phyloP scores from a whole-genome alignment of 2,329 filamentous ascomycete species.

The Aspergillus novoparasiticus region DNA sequence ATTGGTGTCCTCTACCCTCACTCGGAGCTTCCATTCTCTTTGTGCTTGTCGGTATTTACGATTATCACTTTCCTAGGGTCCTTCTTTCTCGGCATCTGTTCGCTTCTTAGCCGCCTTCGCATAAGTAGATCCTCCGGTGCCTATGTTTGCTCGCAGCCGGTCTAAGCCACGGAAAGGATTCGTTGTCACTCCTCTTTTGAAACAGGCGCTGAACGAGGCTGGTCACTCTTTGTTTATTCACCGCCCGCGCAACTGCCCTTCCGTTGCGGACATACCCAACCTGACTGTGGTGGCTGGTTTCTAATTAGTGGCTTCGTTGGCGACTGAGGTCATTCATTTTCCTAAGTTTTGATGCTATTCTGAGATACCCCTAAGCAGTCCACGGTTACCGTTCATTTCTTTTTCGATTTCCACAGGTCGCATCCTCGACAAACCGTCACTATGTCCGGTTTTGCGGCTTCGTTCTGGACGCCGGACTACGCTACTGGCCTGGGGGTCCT shows the following conservation, averaged over 20 bases:
- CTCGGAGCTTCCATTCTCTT: background rate
- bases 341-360: background rate
- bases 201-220: constrained; percentile 12
- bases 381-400: background rate
- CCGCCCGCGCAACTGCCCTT: constrained; percentile 1
- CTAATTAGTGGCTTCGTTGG: constrained; percentile 7
- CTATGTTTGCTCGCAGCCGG: constrained; percentile 17
- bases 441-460: constrained; percentile 90
- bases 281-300: background rate
- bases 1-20: constrained; percentile 1
- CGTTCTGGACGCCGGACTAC: constrained; percentile 98
- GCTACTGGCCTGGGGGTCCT: constrained; percentile 92
- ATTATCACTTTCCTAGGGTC: constrained; percentile 5
- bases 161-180: constrained; percentile 14
- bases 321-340: constrained; percentile 6
- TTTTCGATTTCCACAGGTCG: constrained; percentile 7
- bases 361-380: background rate
- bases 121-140: constrained; percentile 13
- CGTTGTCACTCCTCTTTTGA: constrained; percentile 10
- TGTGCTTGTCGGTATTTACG: constrained; percentile 5
- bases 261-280: background rate
- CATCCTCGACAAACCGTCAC: constrained; percentile 33
- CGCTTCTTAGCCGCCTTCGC: constrained; percentile 20
- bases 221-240: constrained; percentile 14
- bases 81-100: constrained; percentile 1